phyloP scores from a whole-genome alignment of 495 filamentous ascomycete genomes.

The Collariella sp. region DNA sequence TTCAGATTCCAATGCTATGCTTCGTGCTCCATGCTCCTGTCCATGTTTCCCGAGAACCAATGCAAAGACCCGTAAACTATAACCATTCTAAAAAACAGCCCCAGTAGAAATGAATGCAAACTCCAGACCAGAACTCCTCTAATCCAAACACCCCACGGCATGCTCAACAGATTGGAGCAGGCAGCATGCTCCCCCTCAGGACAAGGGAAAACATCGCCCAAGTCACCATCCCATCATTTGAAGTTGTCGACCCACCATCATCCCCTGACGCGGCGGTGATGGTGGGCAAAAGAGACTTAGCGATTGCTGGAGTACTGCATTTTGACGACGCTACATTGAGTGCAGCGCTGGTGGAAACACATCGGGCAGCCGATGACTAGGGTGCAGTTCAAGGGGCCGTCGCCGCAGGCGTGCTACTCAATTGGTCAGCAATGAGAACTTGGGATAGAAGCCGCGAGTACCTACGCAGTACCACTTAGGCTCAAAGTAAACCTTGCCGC shows the following conservation, averaged over 20 bases:
- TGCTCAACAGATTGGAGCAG: no score
- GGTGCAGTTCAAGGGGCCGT: slow-evolving; percentile 1
- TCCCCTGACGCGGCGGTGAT: no score
- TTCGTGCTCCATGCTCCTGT: not conserved
- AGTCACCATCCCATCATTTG: no score
- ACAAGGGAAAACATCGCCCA: not conserved
- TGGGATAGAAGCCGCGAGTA: not conserved
- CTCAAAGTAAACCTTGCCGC: not conserved
- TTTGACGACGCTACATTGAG: not conserved
- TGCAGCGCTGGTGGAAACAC: not conserved
- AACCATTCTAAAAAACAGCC: not conserved
- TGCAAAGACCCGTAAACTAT: not conserved
- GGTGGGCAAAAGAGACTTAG: not conserved
- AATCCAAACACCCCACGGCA: not conserved
- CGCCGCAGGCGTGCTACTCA: slow-evolving; percentile 1
- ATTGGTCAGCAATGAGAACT: not conserved
- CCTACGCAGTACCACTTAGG: slow-evolving; percentile 11
- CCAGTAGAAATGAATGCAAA: not conserved
- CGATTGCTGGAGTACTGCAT: not conserved
- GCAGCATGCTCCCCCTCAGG: no score
- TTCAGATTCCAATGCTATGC: not conserved
- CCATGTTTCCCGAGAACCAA: not conserved
- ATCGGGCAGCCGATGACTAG: not conserved
- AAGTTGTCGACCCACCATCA: no score
- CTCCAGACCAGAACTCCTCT: not conserved